Evolutionary conservation across 2,329 filamentous ascomycete genomes (phyloP).

Genomic region (Diplodia seriata): DNA sequence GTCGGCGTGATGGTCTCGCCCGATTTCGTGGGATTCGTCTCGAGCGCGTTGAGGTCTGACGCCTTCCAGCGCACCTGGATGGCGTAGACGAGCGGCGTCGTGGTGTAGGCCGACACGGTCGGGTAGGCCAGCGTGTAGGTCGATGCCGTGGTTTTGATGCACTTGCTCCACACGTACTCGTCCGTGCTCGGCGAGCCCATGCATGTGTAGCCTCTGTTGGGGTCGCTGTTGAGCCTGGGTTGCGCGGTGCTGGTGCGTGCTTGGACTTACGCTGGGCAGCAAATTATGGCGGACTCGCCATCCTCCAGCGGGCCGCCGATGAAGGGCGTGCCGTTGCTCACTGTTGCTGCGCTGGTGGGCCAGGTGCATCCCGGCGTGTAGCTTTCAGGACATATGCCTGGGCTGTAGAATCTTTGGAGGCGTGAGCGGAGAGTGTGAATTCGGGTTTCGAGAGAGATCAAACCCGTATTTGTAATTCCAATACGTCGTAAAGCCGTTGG

Average conservation of each 20-base stretch:
- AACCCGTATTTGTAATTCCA: constrained; percentile 18
- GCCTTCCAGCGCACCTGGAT: constrained; percentile 22
- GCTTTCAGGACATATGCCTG: constrained; percentile 15
- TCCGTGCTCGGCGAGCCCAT: neutral
- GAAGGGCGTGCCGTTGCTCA: constrained; percentile 18
- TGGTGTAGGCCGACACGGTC: neutral
- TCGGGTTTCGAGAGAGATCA: neutral
- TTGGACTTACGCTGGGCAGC: constrained; percentile 6
- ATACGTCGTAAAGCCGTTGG: constrained; percentile 3
- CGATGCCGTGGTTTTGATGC: neutral
- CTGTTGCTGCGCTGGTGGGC: neutral
- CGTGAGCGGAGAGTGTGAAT: neutral
- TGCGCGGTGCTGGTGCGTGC: too few species aligned
- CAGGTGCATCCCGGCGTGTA: constrained; percentile 5
- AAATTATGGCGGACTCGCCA: constrained; percentile 6
- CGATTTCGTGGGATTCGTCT: constrained; percentile 11
- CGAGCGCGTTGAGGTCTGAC: constrained; percentile 2
- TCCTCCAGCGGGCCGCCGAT: neutral
- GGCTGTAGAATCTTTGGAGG: constrained; percentile 4
- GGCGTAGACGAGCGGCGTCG: constrained; percentile 20
- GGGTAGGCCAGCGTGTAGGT: neutral
- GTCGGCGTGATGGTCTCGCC: constrained; percentile 19
- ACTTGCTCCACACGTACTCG: constrained; percentile 14
- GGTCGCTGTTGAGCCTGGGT: neutral
- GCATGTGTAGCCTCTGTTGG: constrained; percentile 7